Percentiles rank a stretch among this genome's conserved stretches.
phyloP scores from a whole-genome alignment of 805 yeast species.

The Cyberlindnera sargentensis region DNA sequence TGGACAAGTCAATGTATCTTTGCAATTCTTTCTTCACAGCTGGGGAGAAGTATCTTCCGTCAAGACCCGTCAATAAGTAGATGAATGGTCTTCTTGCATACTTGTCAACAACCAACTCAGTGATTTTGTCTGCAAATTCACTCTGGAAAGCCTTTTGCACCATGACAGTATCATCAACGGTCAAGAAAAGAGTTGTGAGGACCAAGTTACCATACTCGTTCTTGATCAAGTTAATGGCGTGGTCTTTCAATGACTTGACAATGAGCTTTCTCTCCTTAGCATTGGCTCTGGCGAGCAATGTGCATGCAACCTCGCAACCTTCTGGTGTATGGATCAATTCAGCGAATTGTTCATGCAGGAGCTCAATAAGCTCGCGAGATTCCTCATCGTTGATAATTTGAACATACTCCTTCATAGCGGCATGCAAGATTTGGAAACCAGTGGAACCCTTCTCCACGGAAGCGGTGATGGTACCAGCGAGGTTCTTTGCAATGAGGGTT shows the following conservation, averaged over 20 bases:
- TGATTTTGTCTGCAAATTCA: slow-evolving; percentile 47
- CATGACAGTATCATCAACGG: slow-evolving; percentile 90
- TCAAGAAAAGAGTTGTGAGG: slow-evolving; percentile 67
- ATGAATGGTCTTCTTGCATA: slow-evolving; percentile 85
- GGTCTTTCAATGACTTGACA: slow-evolving; percentile 65
- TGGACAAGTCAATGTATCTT: slow-evolving; percentile 53
- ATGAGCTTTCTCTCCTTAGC: slow-evolving; percentile 89
- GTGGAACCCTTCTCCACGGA: slow-evolving; percentile 94
- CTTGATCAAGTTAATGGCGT: slow-evolving; percentile 65
- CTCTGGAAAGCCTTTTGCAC: slow-evolving; percentile 63
- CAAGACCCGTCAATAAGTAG: slow-evolving; percentile 70
- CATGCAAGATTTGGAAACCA: slow-evolving; percentile 92
- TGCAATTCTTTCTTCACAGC: slow-evolving; percentile 50
- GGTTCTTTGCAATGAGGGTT: slow-evolving; percentile 64
- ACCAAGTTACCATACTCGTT: slow-evolving; percentile 87
- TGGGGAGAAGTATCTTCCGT: slow-evolving; percentile 79
- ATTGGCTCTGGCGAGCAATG: slow-evolving; percentile 69
- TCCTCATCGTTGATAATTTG: slow-evolving; percentile 65
- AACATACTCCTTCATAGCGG: slow-evolving; percentile 88
- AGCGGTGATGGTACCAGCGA: slow-evolving; percentile 77
- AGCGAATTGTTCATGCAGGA: slow-evolving; percentile 81
- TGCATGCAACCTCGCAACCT: slow-evolving; percentile 87
- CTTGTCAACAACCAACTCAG: slow-evolving; percentile 57
- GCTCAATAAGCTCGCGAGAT: slow-evolving; percentile 73
- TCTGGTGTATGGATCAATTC: slow-evolving; percentile 94